Conservation (phyloP, 225 moss, liverwort and hornwort species). For the Thuidium tamariscinum region DNA sequence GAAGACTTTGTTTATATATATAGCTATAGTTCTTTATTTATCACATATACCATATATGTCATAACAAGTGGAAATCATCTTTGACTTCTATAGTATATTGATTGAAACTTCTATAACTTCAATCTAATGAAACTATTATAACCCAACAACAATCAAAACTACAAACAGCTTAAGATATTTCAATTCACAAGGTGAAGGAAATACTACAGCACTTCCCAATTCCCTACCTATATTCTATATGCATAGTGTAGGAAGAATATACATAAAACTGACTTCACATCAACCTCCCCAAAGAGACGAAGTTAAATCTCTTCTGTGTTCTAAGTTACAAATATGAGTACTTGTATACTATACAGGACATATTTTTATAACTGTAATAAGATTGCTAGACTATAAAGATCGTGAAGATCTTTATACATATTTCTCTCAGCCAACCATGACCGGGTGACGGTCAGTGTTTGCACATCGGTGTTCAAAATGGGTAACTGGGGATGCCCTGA, state of each 20-base stretch:
- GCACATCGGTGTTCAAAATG: not conserved
- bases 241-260: not conserved
- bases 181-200: not conserved
- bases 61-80: not conserved
- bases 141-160: not conserved
- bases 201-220: not conserved
- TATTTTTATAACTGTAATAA: too few relatives aligned
- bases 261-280: not conserved
- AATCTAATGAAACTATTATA: not conserved
- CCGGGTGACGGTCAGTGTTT: not conserved
- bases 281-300: not conserved
- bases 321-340: not conserved
- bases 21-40: not conserved
- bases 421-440: conserved; percentile 30
- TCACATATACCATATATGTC: not conserved
- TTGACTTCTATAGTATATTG: not conserved
- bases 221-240: too few relatives aligned
- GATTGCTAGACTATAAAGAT: not conserved
- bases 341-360: not conserved
- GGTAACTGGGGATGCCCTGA: not conserved
- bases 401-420: not conserved
- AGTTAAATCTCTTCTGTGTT: not conserved
- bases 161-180: not conserved
- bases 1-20: not conserved
- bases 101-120: not conserved